Conservation (phyloP, 345 rosid genomes). For the Citrus australasica region DNA sequence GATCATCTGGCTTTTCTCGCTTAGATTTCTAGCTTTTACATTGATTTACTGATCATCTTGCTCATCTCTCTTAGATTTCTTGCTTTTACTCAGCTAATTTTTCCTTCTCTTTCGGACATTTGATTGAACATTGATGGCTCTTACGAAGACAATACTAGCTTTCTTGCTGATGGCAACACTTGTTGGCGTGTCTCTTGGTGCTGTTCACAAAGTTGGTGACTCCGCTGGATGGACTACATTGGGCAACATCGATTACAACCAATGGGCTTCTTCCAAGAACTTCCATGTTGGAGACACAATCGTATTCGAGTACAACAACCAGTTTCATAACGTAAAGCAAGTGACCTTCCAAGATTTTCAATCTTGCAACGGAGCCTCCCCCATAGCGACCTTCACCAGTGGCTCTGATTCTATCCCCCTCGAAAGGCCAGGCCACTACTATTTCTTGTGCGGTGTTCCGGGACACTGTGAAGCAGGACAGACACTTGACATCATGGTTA, state of each 20-base stretch:
- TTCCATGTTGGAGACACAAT: conserved; percentile 4
- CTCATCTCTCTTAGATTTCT: not conserved
- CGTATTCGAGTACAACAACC: no score
- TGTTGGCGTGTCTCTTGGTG: not conserved
- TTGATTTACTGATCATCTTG: no score
- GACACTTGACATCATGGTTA: conserved; percentile 1
- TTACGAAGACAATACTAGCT: not conserved
- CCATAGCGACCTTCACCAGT: not conserved
- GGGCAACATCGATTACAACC: not conserved
- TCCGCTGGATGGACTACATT: not conserved
- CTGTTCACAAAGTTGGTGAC: conserved; percentile 4
- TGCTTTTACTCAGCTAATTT: not conserved
- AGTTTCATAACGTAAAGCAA: no score
- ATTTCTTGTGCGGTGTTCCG: not conserved
- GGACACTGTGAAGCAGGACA: conserved; percentile 7
- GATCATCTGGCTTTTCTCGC: no score
- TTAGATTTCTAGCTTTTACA: no score
- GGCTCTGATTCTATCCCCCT: conserved; percentile 5
- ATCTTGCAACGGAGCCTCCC: no score
- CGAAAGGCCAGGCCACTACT: not conserved
- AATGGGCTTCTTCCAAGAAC: conserved; percentile 5
- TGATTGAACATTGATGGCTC: not conserved
- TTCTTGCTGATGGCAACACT: not conserved
- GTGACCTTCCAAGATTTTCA: no score
- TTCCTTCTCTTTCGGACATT: not conserved